Conservation (phyloP, 306 rosid genomes). For the Sicyos edulis region DNA sequence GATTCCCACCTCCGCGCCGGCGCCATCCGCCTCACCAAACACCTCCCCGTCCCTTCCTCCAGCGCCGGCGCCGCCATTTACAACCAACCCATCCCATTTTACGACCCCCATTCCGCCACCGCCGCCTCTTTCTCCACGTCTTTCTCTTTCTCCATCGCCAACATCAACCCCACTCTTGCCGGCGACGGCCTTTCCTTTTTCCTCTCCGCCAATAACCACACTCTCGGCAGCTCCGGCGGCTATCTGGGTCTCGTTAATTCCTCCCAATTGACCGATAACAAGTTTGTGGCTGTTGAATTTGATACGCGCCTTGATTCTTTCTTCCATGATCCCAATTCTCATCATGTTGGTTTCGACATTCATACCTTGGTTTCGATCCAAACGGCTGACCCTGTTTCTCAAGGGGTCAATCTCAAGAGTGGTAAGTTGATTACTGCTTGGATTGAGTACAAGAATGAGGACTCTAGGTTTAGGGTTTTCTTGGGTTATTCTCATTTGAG, state of each 20-base stretch:
- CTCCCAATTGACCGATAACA: conserved; percentile 33
- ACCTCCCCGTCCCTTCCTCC: conserved; percentile 58
- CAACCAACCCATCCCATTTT: conserved; percentile 42
- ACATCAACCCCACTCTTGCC: conserved; percentile 42
- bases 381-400: conserved; percentile 39
- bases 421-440: conserved; percentile 51
- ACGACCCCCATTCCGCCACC: conserved; percentile 38
- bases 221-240: conserved; percentile 39
- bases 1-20: conserved; percentile 72
- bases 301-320: conserved; percentile 41
- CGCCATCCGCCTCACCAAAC: conserved; percentile 55
- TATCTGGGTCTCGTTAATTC: conserved; percentile 40
- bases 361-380: conserved; percentile 38
- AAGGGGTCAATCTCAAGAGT: conserved; percentile 55
- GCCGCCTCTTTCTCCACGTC: conserved; percentile 62
- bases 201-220: conserved; percentile 38
- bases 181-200: conserved; percentile 68
- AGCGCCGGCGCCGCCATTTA: conserved; percentile 54
- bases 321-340: conserved; percentile 46
- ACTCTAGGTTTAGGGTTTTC: conserved; percentile 37
- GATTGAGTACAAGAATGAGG: conserved; percentile 60
- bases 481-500: conserved; percentile 40
- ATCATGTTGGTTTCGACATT: conserved; percentile 59
- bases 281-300: conserved; percentile 53
- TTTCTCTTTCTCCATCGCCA: conserved; percentile 49